Percentiles rank a stretch among this genome's conserved stretches.
Evolutionary conservation across 148 eudicot species (phyloP).

Genomic region (Camellia sinensis): DNA sequence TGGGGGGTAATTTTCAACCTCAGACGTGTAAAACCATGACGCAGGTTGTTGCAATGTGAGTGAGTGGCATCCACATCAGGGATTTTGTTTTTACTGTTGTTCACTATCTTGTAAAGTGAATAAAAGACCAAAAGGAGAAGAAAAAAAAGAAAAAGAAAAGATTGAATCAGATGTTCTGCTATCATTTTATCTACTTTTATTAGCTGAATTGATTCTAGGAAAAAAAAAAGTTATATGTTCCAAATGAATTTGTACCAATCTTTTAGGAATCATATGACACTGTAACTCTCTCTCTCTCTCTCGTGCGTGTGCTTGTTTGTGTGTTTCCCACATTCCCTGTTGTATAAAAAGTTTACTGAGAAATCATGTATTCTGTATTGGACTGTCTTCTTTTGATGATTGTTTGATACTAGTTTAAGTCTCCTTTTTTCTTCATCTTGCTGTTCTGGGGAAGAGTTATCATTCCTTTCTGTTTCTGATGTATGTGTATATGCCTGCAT

Average conservation of each 20-base stretch:
- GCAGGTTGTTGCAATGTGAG: background rate
- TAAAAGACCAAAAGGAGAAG: background rate
- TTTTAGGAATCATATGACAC: background rate
- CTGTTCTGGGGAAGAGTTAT: background rate
- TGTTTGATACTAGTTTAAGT: background rate
- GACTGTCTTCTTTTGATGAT: background rate
- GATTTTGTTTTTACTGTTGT: background rate
- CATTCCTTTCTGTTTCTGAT: slow-evolving; percentile 11
- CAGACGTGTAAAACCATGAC: background rate
- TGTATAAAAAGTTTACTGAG: background rate
- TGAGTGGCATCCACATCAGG: background rate
- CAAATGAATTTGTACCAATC: background rate
- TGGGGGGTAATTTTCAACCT: background rate
- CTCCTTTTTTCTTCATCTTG: background rate
- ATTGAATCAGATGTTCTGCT: background rate
- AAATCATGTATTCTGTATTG: background rate
- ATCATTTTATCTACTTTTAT: background rate
- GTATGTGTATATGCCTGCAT: slow-evolving; percentile 10
- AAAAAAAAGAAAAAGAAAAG: background rate
- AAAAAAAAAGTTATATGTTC: background rate
- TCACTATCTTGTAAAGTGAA: background rate
- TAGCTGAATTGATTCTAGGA: background rate
- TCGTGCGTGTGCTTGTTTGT: background rate
- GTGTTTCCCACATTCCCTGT: background rate
- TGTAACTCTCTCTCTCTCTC: background rate